Base-by-base conservation (phyloP, 768 basidiomycete genomes). In the Serendipita indica region DNA sequence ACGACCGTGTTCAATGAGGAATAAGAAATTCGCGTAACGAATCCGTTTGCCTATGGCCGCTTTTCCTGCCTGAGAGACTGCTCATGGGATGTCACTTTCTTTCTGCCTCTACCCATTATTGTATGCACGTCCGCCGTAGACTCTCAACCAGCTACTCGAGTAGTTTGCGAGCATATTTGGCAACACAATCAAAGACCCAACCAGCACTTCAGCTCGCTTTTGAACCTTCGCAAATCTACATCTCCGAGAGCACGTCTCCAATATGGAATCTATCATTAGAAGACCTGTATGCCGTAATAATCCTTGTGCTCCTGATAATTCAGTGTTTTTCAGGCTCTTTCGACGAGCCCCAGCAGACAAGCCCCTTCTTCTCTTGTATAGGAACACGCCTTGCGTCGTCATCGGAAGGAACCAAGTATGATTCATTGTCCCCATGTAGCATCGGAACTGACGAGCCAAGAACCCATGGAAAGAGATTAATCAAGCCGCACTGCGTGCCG, bases 381-480 rank as follows among this genome's bases (percentile, higher is more conserved):
- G 89, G 30, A 87, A 97, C 67, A 68, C 72, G 0, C 89, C 91
- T 2, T 92, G 91, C 65, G 89, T 98, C 16, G 78, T 99, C 58
- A 89, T 98, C 58, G 94, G 94, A 0, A 75, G 94, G 57, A 93
- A 97, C 68, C 96, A 77, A 62, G 76, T 75, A 20, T 27, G 71
- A 20, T 3, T 22, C 18, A 3, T 39, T 27, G 14, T 41, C 2
- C 32, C 18, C 22, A 14, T 12, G n/a, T 3, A 6, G 20, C 10
- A 32, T 49, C 52, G 28, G 4, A 12, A 1, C n/a, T 46, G 3
- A 33, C 28, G n/a, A 16, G 39, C 3, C 5, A 45, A 99, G 73
- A 97, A 96, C 64, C 94, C 93, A 14, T 98, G 94, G 94, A 96
- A 90, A 68, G 94, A 99, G 67, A 82, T 92, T 63, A 93, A 94